Evolutionary conservation across 192 early-diverging fungal genomes (phyloP), one percentile per base, ranked within the genome.

Genomic region (Coemansia sp.): DNA sequence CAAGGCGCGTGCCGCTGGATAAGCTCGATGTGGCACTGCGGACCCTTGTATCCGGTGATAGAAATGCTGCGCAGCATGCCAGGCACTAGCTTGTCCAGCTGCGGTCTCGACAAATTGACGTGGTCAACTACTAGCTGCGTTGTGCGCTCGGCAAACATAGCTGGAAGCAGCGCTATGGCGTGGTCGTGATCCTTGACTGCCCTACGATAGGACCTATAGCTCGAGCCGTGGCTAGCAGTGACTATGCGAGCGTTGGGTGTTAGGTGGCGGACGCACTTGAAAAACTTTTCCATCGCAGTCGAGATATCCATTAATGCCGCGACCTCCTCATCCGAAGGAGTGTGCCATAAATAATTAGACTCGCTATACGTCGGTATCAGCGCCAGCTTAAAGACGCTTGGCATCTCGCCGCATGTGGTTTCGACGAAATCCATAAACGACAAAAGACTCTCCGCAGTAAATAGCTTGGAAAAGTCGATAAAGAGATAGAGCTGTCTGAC

Each of bases 61-160:
- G 61, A 49, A 33, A 79, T 70, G 65, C 72, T 74, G 36, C 73
- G 73, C 65, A 79, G 62, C 20, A 55, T 31, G 33, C 65, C 34
- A 1, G 38, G 38, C 11, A 60, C 55, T 31, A 74, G 16, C 12
- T 44, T 22, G 2, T 3, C n/a, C 33, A 74, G 15, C n/a, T 74
- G 47, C 1, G 7, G 31, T 13, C 74, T 74, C 27, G 64, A 38
- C 15, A 74, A 22, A 11, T 43, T 50, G 2, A 65, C 7, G 0
- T 47, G n/a, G 4, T 38, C 34, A n/a, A 71, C 38, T 2, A 65
- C 62, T 6, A 74, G 12, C 34, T 71, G 78, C 8, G 20, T 62
- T 12, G 62, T 39, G 24, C 63, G 34, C 11, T 29, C n/a, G 4
- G 58, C 61, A 27, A 67, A 31, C 22, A 78, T 43, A 0, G 38